Conservation (phyloP, 768 basidiomycete genomes). For the Butyriboletus loyo region DNA sequence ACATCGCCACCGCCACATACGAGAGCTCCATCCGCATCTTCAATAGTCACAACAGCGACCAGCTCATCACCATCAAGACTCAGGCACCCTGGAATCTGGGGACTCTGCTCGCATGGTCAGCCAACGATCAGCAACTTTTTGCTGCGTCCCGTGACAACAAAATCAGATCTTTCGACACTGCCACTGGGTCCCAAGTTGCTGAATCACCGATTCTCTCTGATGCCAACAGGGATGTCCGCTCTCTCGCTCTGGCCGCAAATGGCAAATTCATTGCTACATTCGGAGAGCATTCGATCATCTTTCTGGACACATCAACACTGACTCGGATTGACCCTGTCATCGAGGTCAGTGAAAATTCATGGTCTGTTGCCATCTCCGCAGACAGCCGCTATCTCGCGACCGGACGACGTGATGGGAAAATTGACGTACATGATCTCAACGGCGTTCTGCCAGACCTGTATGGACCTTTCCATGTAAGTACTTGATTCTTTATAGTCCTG, state of each 20-base stretch:
- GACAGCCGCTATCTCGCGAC: not conserved
- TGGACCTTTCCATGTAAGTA: not conserved
- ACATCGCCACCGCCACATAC: not conserved
- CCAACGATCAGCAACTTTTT: not conserved
- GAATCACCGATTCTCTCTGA: not conserved
- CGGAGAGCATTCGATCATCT: fast-evolving
- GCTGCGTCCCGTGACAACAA: not conserved
- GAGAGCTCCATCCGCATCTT: not conserved
- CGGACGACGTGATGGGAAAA: not conserved
- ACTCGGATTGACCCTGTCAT: not conserved
- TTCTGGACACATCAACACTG: not conserved
- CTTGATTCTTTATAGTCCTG: not conserved
- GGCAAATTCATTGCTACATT: not conserved
- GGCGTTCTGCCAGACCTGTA: not conserved
- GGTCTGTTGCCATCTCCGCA: not conserved
- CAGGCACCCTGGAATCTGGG: too few species aligned
- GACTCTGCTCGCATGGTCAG: not conserved
- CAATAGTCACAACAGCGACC: not conserved
- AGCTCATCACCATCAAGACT: not conserved
- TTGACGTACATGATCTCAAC: not conserved
- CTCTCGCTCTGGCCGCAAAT: not conserved
- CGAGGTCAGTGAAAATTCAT: not conserved
- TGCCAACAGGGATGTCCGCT: fast-evolving
- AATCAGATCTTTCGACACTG: not conserved
- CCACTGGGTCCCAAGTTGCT: not conserved